phyloP scores from a whole-genome alignment of 2,329 filamentous ascomycete species.

The Trichocomaceae sp. region DNA sequence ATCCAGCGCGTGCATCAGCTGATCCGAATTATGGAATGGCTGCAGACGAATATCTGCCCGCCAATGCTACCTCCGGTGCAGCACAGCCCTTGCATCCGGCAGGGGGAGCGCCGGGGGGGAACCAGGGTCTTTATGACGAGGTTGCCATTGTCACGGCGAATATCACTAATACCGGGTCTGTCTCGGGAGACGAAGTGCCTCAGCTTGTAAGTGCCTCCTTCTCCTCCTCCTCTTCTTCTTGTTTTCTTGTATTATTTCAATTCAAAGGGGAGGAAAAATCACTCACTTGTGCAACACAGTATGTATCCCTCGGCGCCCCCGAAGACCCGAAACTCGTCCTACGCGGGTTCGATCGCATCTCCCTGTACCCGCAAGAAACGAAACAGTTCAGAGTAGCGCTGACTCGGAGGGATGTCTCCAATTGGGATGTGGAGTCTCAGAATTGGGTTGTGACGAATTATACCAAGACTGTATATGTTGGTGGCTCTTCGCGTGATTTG shows the following conservation, averaged over 20 bases:
- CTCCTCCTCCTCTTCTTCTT: slow-evolving; percentile 23
- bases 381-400: slow-evolving; percentile 61
- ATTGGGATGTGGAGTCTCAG: slow-evolving; percentile 72
- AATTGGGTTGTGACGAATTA: slow-evolving; percentile 66
- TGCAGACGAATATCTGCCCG: slow-evolving; percentile 44
- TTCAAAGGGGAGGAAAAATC: slow-evolving; percentile 24
- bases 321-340: slow-evolving; percentile 61
- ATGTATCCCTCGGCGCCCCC: slow-evolving; percentile 71
- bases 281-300: slow-evolving; percentile 29
- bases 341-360: slow-evolving; percentile 73
- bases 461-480: slow-evolving; percentile 55
- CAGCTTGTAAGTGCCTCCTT: slow-evolving; percentile 37
- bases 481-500: slow-evolving; percentile 54
- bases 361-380: slow-evolving; percentile 60
- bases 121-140: slow-evolving; percentile 48
- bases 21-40: slow-evolving; percentile 51
- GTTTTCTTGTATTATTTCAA: slow-evolving; percentile 26
- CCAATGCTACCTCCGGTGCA: slow-evolving; percentile 45
- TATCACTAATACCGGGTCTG: slow-evolving; percentile 46
- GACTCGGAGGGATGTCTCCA: slow-evolving; percentile 73
- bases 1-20: slow-evolving; percentile 46
- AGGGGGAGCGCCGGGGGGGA: slow-evolving; percentile 54
- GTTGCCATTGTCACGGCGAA: slow-evolving; percentile 45
- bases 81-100: slow-evolving; percentile 53
- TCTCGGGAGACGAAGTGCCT: slow-evolving; percentile 47